These are phyloP conservation scores for Aspergillus sp. DNA, from an alignment of 2,329 filamentous ascomycete species.

Conservation along the genomic window DNA sequence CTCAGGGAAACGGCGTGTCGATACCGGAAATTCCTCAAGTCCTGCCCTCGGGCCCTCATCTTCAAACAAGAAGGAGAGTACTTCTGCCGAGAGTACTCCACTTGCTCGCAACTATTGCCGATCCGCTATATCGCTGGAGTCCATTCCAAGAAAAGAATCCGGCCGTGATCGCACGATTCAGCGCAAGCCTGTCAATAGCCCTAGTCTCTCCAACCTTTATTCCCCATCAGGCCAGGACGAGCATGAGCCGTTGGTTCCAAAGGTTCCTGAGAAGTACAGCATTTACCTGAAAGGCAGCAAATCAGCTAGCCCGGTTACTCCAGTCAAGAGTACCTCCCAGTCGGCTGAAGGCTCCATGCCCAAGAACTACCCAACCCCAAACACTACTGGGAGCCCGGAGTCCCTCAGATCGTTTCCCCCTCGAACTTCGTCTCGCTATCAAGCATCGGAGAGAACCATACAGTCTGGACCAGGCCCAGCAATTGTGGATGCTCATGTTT, in stretches of 20 bases:
- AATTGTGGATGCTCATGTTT: not conserved
- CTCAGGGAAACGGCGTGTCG: not conserved
- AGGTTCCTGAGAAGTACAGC: conserved; percentile 6
- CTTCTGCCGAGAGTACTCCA: not conserved
- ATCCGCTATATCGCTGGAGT: conserved; percentile 11
- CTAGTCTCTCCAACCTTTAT: conserved; percentile 7
- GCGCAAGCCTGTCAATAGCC: conserved; percentile 9
- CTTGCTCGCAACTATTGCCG: conserved; percentile 10
- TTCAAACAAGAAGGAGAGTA: not conserved
- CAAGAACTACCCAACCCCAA: not conserved
- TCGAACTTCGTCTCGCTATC: conserved; percentile 12
- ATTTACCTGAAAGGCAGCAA: not conserved
- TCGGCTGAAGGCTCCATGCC: not conserved
- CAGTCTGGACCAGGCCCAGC: not conserved
- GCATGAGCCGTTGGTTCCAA: conserved; percentile 9
- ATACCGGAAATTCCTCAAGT: not conserved
- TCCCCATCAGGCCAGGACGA: not conserved
- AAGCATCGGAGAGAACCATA: conserved; percentile 8
- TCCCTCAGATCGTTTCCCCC: conserved; percentile 9
- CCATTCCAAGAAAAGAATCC: conserved; percentile 7
- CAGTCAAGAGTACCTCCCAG: not conserved
- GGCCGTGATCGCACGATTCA: conserved; percentile 11
- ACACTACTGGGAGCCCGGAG: not conserved
- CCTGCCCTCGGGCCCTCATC: not conserved
- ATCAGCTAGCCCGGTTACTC: conserved; percentile 2